Conservation (phyloP, 345 rosid species). For the Cochlearia excelsa region DNA sequence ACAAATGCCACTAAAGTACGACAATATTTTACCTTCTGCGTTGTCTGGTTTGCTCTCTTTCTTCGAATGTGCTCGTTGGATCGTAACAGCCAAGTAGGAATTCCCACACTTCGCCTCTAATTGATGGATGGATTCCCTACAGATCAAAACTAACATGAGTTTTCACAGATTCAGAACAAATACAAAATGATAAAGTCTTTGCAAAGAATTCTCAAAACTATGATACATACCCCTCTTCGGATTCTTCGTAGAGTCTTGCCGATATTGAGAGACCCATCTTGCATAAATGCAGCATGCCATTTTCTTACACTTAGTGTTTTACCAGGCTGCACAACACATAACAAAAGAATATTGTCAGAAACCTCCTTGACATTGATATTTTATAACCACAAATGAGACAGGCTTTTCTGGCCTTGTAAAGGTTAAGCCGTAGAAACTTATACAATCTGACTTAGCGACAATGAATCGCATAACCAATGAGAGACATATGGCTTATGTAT, state of each 20-base stretch:
- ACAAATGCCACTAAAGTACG: not conserved
- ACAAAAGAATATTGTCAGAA: constrained; percentile 10
- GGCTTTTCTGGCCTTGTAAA: not conserved
- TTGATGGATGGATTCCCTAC: constrained; percentile 94
- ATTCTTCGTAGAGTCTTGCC: constrained; percentile 80
- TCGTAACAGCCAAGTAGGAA: constrained; percentile 92
- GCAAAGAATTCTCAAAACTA: constrained; percentile 1
- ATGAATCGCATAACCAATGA: constrained; percentile 3
- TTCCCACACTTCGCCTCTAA: constrained; percentile 99
- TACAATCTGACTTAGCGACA: constrained; percentile 1
- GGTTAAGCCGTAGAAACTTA: constrained; percentile 4
- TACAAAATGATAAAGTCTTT: not conserved
- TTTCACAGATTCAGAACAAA: not conserved
- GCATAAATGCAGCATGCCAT: constrained; percentile 84
- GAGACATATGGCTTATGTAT: constrained; percentile 4
- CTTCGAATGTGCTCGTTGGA: constrained; percentile 76
- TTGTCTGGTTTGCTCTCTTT: constrained; percentile 72
- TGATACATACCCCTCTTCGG: constrained; percentile 74
- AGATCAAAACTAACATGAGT: constrained; percentile 1
- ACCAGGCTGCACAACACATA: constrained; percentile 64
- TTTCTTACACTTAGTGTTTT: constrained; percentile 85
- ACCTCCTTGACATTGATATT: constrained; percentile 10
- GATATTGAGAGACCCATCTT: constrained; percentile 77
- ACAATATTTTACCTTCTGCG: constrained; percentile 66
- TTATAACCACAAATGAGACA: not conserved